Percentiles rank a stretch among this genome's conserved stretches.
phyloP scores from a whole-genome alignment of 768 basidiomycete species.

The Pleurotus pulmonarius region DNA sequence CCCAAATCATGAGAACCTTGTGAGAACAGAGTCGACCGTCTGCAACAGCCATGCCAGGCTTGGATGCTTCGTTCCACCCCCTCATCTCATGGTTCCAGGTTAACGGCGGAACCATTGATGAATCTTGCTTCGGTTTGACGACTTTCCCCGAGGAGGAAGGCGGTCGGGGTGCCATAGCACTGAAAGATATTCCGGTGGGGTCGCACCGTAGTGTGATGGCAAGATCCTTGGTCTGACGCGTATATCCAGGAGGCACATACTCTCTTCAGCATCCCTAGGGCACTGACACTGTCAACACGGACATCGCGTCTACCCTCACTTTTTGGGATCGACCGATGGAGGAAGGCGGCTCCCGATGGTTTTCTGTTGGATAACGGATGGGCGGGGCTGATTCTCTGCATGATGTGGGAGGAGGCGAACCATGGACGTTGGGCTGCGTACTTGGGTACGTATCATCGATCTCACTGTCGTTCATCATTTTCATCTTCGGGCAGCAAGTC shows the following conservation, averaged over 20 bases:
- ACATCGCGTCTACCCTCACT: constrained; percentile 63
- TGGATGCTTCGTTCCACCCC: not conserved
- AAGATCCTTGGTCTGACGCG: too few species aligned
- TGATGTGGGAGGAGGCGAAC: constrained; percentile 88
- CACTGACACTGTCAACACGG: constrained; percentile 71
- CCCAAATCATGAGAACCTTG: too few species aligned
- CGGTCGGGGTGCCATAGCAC: constrained; percentile 74
- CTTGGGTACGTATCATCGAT: constrained; percentile 45
- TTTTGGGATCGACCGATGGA: constrained; percentile 68
- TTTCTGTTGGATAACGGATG: constrained; percentile 62
- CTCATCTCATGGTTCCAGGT: constrained; percentile 61
- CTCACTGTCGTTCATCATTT: not conserved
- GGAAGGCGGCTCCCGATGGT: constrained; percentile 25
- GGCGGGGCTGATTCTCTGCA: constrained; percentile 84
- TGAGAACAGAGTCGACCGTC: too few species aligned
- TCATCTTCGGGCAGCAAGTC: constrained; percentile 37
- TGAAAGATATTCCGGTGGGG: constrained; percentile 67
- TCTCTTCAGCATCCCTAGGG: constrained; percentile 80
- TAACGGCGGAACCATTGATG: constrained; percentile 49
- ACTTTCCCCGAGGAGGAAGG: constrained; percentile 46
- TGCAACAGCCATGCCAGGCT: not conserved
- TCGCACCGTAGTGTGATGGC: too few species aligned
- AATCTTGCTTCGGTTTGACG: constrained; percentile 37
- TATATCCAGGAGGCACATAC: constrained; percentile 59
- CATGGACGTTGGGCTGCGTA: constrained; percentile 68